Evolutionary conservation across 139 green algal species (phyloP).

Genomic region (Micromonas commoda): DNA sequence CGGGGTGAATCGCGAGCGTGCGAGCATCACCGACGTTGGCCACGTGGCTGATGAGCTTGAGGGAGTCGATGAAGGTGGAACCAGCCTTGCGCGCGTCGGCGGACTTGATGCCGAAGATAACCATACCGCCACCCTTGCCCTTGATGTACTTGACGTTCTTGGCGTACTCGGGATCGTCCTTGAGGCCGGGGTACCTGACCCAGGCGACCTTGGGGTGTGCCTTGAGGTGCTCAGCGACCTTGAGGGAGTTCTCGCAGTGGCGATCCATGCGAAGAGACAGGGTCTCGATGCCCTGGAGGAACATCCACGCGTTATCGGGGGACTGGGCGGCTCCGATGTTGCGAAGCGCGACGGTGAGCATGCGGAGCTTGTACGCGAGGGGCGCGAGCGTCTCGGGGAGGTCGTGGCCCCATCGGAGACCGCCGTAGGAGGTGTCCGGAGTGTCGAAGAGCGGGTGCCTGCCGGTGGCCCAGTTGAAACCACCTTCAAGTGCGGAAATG

Average conservation of each 20-base stretch:
- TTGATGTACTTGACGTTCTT: slow-evolving; percentile 17
- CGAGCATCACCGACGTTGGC: slow-evolving; percentile 23
- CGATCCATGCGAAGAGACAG: slow-evolving; percentile 27
- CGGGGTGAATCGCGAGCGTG: slow-evolving; percentile 27
- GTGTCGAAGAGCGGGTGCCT: slow-evolving; percentile 23
- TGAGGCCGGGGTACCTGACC: slow-evolving; percentile 19
- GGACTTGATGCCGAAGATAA: slow-evolving; percentile 18
- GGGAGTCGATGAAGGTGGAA: slow-evolving; percentile 16
- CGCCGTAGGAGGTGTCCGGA: slow-evolving; percentile 16
- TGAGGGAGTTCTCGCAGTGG: slow-evolving; percentile 25
- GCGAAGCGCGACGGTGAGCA: slow-evolving; percentile 21
- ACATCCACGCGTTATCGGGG: slow-evolving; percentile 21
- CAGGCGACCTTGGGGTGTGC: slow-evolving; percentile 14
- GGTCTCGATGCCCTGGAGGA: slow-evolving; percentile 29
- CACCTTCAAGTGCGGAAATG: no score
- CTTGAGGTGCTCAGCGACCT: slow-evolving; percentile 19
- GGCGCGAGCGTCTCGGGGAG: slow-evolving; percentile 10
- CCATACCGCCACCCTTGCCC: slow-evolving; percentile 16
- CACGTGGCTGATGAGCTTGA: slow-evolving; percentile 14
- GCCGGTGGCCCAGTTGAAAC: slow-evolving; percentile 2
- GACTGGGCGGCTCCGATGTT: slow-evolving; percentile 2
- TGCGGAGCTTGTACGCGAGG: slow-evolving; percentile 19
- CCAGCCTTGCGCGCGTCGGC: slow-evolving; percentile 5
- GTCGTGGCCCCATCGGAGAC: slow-evolving; percentile 20
- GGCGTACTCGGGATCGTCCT: slow-evolving; percentile 3